These are phyloP conservation scores for Candida piceae DNA, from an alignment of 805 yeast genomes.

Conservation along the genomic window DNA sequence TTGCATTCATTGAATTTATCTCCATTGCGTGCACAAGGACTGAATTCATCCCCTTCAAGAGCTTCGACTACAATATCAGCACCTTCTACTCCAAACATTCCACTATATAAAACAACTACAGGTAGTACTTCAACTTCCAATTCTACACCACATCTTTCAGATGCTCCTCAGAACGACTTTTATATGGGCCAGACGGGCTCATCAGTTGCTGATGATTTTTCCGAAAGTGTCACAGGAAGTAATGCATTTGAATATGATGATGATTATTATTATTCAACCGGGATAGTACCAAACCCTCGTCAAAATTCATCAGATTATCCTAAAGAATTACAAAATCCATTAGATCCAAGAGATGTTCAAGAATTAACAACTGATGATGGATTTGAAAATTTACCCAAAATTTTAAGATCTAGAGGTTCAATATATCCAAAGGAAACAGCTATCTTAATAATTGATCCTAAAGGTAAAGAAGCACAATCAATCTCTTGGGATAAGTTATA, in stretches of 20 bases:
- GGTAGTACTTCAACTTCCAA: conserved; percentile 11
- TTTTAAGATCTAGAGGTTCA: conserved; percentile 68
- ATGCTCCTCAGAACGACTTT: conserved; percentile 10
- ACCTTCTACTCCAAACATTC: conserved; percentile 6
- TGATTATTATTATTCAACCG: conserved; percentile 8
- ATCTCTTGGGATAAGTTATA: conserved; percentile 91
- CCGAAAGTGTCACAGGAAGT: conserved; percentile 9
- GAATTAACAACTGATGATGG: conserved; percentile 34
- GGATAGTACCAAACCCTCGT: background rate
- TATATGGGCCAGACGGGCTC: conserved; percentile 3
- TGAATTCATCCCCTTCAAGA: conserved; percentile 7
- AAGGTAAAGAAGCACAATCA: conserved; percentile 72
- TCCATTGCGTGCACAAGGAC: too few relatives aligned
- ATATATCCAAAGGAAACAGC: conserved; percentile 66
- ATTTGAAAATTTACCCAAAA: conserved; percentile 62
- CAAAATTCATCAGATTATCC: conserved; percentile 6
- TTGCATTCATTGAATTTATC: too few relatives aligned
- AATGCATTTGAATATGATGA: conserved; percentile 10
- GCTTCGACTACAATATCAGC: conserved; percentile 6
- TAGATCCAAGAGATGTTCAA: conserved; percentile 53
- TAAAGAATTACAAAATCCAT: conserved; percentile 49
- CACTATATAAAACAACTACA: conserved; percentile 9
- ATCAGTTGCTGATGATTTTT: conserved; percentile 9
- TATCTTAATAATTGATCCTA: conserved; percentile 62
- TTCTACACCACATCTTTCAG: conserved; percentile 13